Base-by-base conservation (phyloP, 108 stramenopile species). In the Aurantiochytrium sp. region DNA sequence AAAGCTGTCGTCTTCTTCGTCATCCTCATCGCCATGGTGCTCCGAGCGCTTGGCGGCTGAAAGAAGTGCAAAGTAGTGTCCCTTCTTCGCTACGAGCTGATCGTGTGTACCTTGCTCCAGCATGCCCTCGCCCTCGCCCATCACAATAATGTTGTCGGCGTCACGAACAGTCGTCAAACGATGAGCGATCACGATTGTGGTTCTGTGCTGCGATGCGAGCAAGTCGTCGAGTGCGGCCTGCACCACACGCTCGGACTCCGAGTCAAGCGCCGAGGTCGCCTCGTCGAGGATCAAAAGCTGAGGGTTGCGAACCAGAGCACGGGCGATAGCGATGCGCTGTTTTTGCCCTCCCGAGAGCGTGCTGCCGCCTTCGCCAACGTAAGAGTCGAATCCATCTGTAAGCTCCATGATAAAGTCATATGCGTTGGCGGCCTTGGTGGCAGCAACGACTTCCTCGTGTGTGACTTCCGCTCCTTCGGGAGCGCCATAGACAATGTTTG, bases 81-180 rank as follows among this genome's bases (percentile, higher is more conserved):
- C 55, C 55, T 60, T 25, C 72, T 28, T 18, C 5, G 58, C 89
- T 91, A 97, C 93, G 45, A 97, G 91, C 87, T 96, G 95, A 5
- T 96, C 96, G 89, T 99, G 99, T 3, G 96, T 96, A 23, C 99
- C 99, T 51, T 89, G 93, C 88, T 99, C 98, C 19, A 96, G 95
- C 4, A 99, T 91, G 49, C 72, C 72, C 64, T 69, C 64, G 35
- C 89, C 89, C 58, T 58, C 44, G 45, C 44, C 72, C n/a, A 90
- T 23, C 18, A 87, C 89, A 23, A 83, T n/a, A 19, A 90, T 90
- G 42, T 47, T 42, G 89, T 90, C 89, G 14, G 87, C 58, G 58
- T 87, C 14, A 8, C 28, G 47, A 19, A 90, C 43, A 10, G 93
- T 93, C 29, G 89, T 89, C 25, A 93, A 89, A n/a, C 93, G 92